These are phyloP conservation scores for Psilocybe azurescens DNA, from an alignment of 768 basidiomycete genomes.

Conservation along the genomic window DNA sequence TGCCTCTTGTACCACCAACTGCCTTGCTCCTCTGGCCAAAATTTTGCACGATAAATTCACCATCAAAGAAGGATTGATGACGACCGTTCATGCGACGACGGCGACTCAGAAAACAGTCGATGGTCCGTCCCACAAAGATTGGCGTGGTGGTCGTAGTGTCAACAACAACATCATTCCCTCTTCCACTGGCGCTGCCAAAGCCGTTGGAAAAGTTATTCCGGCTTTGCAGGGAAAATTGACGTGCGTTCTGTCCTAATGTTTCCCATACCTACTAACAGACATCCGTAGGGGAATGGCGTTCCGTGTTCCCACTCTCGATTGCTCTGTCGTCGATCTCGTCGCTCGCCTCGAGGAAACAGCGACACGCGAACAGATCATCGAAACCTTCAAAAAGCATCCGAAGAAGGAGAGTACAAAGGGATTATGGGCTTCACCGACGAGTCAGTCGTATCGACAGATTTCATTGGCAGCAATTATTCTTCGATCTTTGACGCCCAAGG, in stretches of 20 bases:
- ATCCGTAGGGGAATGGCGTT: conserved; percentile 81
- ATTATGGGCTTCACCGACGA: conserved; percentile 94
- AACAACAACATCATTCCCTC: conserved; percentile 99
- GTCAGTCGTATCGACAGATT: conserved; percentile 93
- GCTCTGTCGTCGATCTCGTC: conserved; percentile 97
- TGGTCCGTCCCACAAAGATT: conserved; percentile 93
- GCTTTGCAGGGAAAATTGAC: conserved; percentile 96
- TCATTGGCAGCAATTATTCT: conserved; percentile 86
- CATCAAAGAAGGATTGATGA: conserved; percentile 97
- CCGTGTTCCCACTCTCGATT: conserved; percentile 96
- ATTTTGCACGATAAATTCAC: conserved; percentile 96
- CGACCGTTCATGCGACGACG: conserved; percentile 95
- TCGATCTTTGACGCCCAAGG: conserved; percentile 90
- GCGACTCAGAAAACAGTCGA: conserved; percentile 96
- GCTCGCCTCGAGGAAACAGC: conserved; percentile 87
- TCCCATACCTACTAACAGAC: conserved; percentile 41
- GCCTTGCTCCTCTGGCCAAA: conserved; percentile 97
- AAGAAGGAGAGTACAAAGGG: conserved; percentile 74
- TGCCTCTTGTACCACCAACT: conserved; percentile 99
- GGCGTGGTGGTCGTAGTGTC: conserved; percentile 95
- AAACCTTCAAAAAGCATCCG: conserved; percentile 75
- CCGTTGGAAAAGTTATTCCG: conserved; percentile 98
- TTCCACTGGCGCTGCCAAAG: conserved; percentile 98
- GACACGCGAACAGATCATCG: conserved; percentile 94
- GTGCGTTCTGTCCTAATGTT: conserved; percentile 45